Percentiles rank a stretch among this genome's conserved stretches.
These are phyloP conservation scores for Colletotrichum tropicicola DNA, from an alignment of 2,329 filamentous ascomycete species.

Conservation along the genomic window DNA sequence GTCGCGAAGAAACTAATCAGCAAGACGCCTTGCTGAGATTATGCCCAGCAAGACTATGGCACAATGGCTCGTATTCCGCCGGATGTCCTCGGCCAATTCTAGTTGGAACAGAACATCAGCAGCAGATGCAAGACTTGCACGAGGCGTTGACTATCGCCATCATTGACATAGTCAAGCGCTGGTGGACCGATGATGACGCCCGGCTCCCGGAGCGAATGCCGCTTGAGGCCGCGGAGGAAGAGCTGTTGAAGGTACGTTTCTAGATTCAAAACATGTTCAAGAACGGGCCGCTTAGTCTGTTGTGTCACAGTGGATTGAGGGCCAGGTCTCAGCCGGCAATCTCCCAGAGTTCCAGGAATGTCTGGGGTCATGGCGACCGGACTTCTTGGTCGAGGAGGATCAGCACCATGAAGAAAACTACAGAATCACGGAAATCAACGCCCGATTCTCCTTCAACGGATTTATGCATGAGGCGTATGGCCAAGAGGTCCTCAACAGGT, in stretches of 20 bases:
- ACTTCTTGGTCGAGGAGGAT: slow-evolving; percentile 46
- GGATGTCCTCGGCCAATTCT: slow-evolving; percentile 46
- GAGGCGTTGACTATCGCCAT: slow-evolving; percentile 42
- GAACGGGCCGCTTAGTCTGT: too few relatives aligned
- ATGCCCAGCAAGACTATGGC: slow-evolving; percentile 41
- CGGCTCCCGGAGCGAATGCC: slow-evolving; percentile 44
- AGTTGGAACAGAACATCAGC: slow-evolving; percentile 38
- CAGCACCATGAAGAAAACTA: slow-evolving; percentile 34
- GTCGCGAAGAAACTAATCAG: not conserved
- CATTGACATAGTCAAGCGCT: slow-evolving; percentile 46
- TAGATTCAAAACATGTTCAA: not conserved
- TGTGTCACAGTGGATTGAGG: slow-evolving; percentile 39
- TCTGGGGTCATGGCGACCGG: slow-evolving; percentile 47
- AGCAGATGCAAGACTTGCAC: slow-evolving; percentile 40
- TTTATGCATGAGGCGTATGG: slow-evolving; percentile 42
- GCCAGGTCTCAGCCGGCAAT: slow-evolving; percentile 36
- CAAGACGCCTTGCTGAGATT: slow-evolving; percentile 31
- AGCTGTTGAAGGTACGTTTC: slow-evolving; percentile 37
- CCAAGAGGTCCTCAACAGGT: slow-evolving; percentile 37
- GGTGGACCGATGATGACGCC: slow-evolving; percentile 46
- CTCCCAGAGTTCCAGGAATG: slow-evolving; percentile 33
- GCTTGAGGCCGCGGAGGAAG: slow-evolving; percentile 39
- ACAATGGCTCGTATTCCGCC: slow-evolving; percentile 35
- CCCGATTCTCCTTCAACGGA: slow-evolving; percentile 50
- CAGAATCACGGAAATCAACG: slow-evolving; percentile 51